phyloP scores from a whole-genome alignment of 2,329 filamentous ascomycete genomes.

The Pezicula radicicola region DNA sequence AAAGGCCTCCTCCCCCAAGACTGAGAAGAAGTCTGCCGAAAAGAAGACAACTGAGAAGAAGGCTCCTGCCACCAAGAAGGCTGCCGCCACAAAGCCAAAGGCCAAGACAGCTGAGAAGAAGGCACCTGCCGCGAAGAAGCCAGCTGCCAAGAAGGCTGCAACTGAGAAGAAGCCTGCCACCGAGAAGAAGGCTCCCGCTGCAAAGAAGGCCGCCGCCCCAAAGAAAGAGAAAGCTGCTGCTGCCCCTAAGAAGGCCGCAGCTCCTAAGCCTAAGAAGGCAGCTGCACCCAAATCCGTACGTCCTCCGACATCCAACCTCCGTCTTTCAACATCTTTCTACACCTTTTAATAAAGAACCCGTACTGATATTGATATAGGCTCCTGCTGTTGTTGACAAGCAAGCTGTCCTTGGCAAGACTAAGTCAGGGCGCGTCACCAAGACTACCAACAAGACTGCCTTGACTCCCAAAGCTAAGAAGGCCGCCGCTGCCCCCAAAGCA shows the following conservation, averaged over 20 bases:
- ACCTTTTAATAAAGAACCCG: too few species aligned
- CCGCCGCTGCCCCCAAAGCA: constrained; percentile 28
- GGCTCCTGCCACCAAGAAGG: constrained; percentile 27
- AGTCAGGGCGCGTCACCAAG: constrained; percentile 70
- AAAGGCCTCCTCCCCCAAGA: constrained; percentile 39
- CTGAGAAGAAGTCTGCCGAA: constrained; percentile 15
- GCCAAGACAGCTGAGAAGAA: constrained; percentile 24
- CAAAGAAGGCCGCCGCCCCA: constrained; percentile 29
- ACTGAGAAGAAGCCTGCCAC: constrained; percentile 28
- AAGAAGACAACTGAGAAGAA: constrained; percentile 33
- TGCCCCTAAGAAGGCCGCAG: constrained; percentile 43
- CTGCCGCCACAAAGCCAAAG: constrained; percentile 28
- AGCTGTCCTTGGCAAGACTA: constrained; percentile 65
- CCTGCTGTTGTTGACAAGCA: constrained; percentile 63
- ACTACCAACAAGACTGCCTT: constrained; percentile 42
- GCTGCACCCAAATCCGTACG: constrained; percentile 24
- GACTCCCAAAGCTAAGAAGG: constrained; percentile 44
- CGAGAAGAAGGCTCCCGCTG: constrained; percentile 31
- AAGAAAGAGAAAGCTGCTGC: constrained; percentile 41
- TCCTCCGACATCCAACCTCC: neutral
- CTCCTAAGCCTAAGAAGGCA: constrained; percentile 28
- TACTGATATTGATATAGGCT: constrained; percentile 38
- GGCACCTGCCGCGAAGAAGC: constrained; percentile 4
- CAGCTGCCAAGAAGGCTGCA: constrained; percentile 23
- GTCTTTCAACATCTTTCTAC: too few species aligned